These are phyloP conservation scores for Pseudofabraea citricarpa DNA, from an alignment of 2,329 filamentous ascomycete genomes.

Conservation along the genomic window DNA sequence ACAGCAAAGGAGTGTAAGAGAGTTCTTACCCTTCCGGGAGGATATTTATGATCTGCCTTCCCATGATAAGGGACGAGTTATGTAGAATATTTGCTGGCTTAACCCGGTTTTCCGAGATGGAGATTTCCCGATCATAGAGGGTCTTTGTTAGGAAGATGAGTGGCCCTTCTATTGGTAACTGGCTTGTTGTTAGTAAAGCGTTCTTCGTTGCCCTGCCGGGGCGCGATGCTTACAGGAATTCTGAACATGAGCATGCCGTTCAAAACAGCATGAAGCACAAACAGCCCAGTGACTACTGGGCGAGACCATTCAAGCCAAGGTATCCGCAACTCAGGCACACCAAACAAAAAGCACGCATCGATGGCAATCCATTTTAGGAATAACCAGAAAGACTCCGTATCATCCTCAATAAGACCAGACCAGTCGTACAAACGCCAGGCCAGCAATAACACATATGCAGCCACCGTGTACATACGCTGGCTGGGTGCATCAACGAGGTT, in stretches of 20 bases:
- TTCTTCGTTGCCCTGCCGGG: background rate
- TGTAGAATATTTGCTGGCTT: constrained; percentile 84
- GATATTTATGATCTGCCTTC: constrained; percentile 96
- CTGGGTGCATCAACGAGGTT: constrained; percentile 82
- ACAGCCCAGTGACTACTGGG: constrained; percentile 64
- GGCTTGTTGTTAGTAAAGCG: constrained; percentile 10
- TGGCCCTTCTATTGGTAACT: constrained; percentile 72
- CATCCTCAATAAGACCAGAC: constrained; percentile 70
- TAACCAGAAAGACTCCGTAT: constrained; percentile 80
- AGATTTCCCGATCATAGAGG: constrained; percentile 87
- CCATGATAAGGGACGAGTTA: constrained; percentile 89
- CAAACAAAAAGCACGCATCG: constrained; percentile 83
- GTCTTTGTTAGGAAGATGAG: constrained; percentile 70
- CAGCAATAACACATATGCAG: constrained; percentile 71
- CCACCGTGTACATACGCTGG: constrained; percentile 81
- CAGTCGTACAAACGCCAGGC: constrained; percentile 88
- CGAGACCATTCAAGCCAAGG: constrained; percentile 94
- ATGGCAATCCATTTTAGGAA: constrained; percentile 93
- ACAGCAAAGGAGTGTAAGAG: background rate
- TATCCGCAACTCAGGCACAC: constrained; percentile 81
- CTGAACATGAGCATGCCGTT: constrained; percentile 93
- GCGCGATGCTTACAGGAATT: constrained; percentile 58
- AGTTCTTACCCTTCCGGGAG: constrained; percentile 74
- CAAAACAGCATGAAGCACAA: constrained; percentile 64
- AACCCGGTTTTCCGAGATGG: constrained; percentile 89